These are phyloP conservation scores for Naganishia cerealis DNA, from an alignment of 1,284 basidiomycete genomes.

Conservation along the genomic window DNA sequence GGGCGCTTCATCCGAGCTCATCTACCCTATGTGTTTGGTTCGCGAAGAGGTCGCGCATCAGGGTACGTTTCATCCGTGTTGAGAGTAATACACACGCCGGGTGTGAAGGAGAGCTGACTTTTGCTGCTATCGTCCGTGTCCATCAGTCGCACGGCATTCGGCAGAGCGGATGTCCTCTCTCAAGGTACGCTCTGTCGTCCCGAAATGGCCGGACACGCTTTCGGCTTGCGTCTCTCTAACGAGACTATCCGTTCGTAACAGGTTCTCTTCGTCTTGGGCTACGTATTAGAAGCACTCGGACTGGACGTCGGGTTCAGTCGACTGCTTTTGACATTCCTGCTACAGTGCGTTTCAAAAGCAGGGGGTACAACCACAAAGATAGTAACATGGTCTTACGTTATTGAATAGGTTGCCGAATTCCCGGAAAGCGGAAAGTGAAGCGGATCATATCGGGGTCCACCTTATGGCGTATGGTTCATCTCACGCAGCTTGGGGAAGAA, in stretches of 20 bases:
- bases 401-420: constrained; percentile 70
- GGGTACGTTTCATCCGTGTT: constrained; percentile 54
- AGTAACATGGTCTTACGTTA: not conserved
- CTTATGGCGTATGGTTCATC: constrained; percentile 60
- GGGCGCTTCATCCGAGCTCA: not conserved
- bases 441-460: constrained; percentile 72
- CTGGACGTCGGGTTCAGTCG: constrained; percentile 61
- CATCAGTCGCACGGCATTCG: constrained; percentile 70
- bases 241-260: not conserved
- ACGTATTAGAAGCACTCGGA: constrained; percentile 62
- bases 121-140: not conserved
- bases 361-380: not conserved
- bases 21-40: not conserved
- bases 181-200: constrained; percentile 45
- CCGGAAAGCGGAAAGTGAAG: constrained; percentile 76
- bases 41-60: constrained; percentile 79
- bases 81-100: not conserved
- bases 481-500: not conserved
- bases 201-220: constrained; percentile 45
- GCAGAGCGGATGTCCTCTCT: constrained; percentile 67
- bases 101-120: not conserved
- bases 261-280: constrained; percentile 59
- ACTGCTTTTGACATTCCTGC: constrained; percentile 60
- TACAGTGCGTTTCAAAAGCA: constrained; percentile 54
- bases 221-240: constrained; percentile 56